Evolutionary conservation across 805 yeast species (phyloP), one percentile per base, ranked within the genome.

Genomic region (Pichia cabralensis): DNA sequence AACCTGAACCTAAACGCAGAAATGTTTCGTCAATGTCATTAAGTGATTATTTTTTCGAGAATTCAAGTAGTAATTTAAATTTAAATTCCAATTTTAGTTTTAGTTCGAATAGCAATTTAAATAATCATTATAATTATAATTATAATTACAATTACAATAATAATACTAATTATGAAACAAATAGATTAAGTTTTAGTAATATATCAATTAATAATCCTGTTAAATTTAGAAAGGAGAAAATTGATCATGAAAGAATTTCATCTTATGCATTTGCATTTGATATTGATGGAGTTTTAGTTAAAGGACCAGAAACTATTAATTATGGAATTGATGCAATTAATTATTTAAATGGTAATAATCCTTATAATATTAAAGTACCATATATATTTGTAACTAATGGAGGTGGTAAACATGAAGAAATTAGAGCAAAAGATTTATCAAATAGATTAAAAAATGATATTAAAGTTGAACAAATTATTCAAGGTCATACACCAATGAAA

Each of bases 401-500:
- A 46, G 95, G 95, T 46, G 96, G 96, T 33, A 74, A 80, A 50
- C 79, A 84, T 8, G 96, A 85, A 55, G 53, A 62, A 36, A 76
- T 71, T 8, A 67, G 96, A 46, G 80, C 89, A 31, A 69, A 67
- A 36, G 92, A 83, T 45, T 65, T 85, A 49, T 64, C 77, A 28
- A 64, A 67, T 37, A 62, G 84, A 44, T 65, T 85, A 42, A 71
- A 66, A 15, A 59, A 72, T 26, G 69, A 69, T 26, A 73, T 85
- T 39, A 70, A 78, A 10, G 74, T 75, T 28, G 84, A 76, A 35
- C 95, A 85, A 61, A 80, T 85, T 39, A 80, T 85, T 48, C 95
- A 85, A 58, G 94, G 95, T 41, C 95, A 85, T 58, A 85, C 96
- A 2, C 96, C 96, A 22, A 85, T 85, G 92, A 77, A 74, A 47